A percentile compares a stretch with the other conserved stretches of the same genome.
phyloP scores from a whole-genome alignment of 345 rosid genomes.

The Excoecaria cochinchinensis region DNA sequence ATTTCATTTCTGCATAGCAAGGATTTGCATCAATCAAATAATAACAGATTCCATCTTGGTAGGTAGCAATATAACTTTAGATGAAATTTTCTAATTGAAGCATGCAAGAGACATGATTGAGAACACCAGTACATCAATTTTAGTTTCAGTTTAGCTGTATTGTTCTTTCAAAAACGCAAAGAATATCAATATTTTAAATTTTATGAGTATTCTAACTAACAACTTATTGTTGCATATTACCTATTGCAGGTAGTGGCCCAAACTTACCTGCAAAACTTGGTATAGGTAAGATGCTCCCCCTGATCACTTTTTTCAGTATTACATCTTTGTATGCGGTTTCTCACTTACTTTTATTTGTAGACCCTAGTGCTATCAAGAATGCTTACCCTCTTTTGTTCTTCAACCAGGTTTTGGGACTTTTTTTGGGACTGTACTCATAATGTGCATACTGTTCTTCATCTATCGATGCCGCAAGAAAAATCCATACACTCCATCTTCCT shows the following conservation, averaged over 20 bases:
- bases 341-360: not conserved
- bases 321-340: not conserved
- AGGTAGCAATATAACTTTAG: not conserved
- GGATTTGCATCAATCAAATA: not conserved
- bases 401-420: slow-evolving; percentile 32
- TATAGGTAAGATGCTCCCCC: slow-evolving; percentile 9
- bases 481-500: slow-evolving; percentile 30
- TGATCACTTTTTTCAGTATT: not conserved
- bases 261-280: not conserved
- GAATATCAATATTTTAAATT: not conserved
- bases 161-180: not conserved
- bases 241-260: not conserved
- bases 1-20: not conserved
- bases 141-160: not conserved
- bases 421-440: slow-evolving; percentile 15
- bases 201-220: slow-evolving; percentile 4
- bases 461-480: slow-evolving; percentile 33
- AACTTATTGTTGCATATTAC: not conserved
- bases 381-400: not conserved
- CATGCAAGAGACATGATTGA: not conserved
- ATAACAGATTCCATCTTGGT: not conserved
- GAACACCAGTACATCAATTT: not conserved
- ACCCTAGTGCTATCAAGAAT: not conserved
- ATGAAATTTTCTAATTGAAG: not conserved
- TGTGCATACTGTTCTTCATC: slow-evolving; percentile 11